Evolutionary conservation across 1,284 basidiomycete genomes (phyloP).

Genomic region (Salmacisia buchloeana): DNA sequence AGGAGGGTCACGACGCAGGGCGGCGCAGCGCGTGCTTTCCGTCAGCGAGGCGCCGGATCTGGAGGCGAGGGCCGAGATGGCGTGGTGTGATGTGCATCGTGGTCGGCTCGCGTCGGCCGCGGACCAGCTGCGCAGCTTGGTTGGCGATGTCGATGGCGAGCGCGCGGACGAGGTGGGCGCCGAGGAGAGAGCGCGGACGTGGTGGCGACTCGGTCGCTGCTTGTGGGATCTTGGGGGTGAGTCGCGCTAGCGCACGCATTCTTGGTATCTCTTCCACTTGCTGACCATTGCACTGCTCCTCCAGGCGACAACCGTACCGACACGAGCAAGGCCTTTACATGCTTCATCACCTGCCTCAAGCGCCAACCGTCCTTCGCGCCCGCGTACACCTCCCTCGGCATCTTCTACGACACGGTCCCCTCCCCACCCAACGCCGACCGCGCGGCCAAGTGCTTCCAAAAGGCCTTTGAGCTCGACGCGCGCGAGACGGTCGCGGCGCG

Average conservation of each 20-base stretch:
- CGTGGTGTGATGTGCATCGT: conserved; percentile 73
- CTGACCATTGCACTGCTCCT: conserved; percentile 6
- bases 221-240: conserved; percentile 67
- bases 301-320: conserved; percentile 39
- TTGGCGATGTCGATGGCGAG: conserved; percentile 58
- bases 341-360: conserved; percentile 78
- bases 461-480: conserved; percentile 93
- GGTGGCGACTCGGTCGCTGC: conserved; percentile 76
- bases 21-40: conserved; percentile 33
- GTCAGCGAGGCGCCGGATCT: conserved; percentile 56
- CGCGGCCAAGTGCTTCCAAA: conserved; percentile 94
- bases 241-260: not conserved
- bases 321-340: conserved; percentile 51
- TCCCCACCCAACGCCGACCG: conserved; percentile 73
- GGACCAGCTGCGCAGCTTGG: conserved; percentile 60
- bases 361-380: conserved; percentile 73
- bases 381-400: conserved; percentile 85
- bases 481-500: conserved; percentile 78
- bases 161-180: conserved; percentile 55
- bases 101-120: conserved; percentile 59
- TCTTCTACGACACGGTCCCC: conserved; percentile 73
- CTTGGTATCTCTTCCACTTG: conserved; percentile 49
- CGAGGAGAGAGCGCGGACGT: conserved; percentile 63
- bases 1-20: not conserved
- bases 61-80: conserved; percentile 72